These are phyloP conservation scores for Flaveria bidentis DNA, from an alignment of 129 eudicot species.

Conservation along the genomic window DNA sequence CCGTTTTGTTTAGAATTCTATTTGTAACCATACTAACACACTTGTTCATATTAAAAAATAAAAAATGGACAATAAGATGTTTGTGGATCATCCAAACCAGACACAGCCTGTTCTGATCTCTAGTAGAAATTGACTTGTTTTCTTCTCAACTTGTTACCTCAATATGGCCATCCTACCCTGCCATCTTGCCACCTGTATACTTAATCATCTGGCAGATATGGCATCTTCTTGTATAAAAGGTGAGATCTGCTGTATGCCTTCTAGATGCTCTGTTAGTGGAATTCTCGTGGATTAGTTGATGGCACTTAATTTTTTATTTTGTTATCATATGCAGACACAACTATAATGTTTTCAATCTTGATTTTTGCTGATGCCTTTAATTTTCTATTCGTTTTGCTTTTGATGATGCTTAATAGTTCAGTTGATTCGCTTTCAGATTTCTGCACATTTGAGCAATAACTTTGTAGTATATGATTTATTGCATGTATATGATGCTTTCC, in stretches of 20 bases:
- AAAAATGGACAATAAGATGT: conserved; percentile 2
- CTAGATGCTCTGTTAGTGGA: conserved; percentile 14
- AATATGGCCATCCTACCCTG: not conserved
- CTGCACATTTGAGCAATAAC: conserved; percentile 12
- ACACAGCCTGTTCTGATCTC: not conserved
- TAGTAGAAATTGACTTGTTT: not conserved
- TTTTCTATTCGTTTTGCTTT: not conserved
- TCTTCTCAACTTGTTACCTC: not conserved
- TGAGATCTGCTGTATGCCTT: conserved; percentile 11
- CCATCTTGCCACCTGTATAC: conserved; percentile 9
- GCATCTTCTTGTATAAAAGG: conserved; percentile 9
- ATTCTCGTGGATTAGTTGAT: not conserved
- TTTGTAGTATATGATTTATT: conserved; percentile 1
- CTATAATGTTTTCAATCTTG: not conserved
- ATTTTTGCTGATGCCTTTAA: not conserved
- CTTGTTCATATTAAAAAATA: not conserved
- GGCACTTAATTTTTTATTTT: not conserved
- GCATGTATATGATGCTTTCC: not conserved
- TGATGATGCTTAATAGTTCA: conserved; percentile 12
- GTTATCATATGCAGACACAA: not conserved
- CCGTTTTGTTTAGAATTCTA: not conserved
- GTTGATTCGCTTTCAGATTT: conserved; percentile 10
- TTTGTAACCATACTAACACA: not conserved
- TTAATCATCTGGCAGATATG: not conserved
- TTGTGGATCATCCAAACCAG: not conserved